Evolutionary conservation across 768 basidiomycete genomes (phyloP), one percentile per base, ranked within the genome.

Genomic region (Naematelia encephala): DNA sequence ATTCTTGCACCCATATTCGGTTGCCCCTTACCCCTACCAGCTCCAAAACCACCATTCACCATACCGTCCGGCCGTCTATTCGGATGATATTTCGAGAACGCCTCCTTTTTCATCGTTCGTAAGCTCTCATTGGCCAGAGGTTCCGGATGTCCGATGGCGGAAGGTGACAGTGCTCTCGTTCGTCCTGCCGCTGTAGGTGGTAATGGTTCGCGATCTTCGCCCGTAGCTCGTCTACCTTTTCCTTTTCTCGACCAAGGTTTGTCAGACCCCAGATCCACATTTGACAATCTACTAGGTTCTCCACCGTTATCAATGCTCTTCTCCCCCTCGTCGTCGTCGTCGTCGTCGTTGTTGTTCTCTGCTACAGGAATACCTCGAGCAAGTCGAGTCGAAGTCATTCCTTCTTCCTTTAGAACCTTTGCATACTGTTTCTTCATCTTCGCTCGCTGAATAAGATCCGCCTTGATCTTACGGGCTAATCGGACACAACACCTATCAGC

Each of bases 1-100:
- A 94, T 93, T 51, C 90, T 85, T 50, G 88, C 77, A 69, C 87
- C 88, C 91, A 94, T 92, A 71, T 84, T 81, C n/a, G 85, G 85
- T 67, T 85, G 84, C 3, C 83, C 59, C 61, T 44, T 50, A n/a
- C 47, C 25, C 39, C 59, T 29, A 59, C 42, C 51, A 19, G 59
- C 45, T 50, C 56, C 57, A 27, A 10, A 59, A 59, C 51, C 48
- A 56, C 53, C 75, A 62, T 68, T 72, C 72, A 54, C 57, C 27
- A 21, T 27, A 43, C 34, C 46, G 8, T 49, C 51, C 26, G 13
- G 45, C n/a, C 44, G 26, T 42, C 43, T 23, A 5, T 5, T 12
- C 25, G 34, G 44, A 60, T 73, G 69, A 49, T 61, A 67, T 46
- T 73, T 70, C 10, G 65, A 47, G 46, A 65, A 73, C 1, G 72